Conservation (phyloP, 495 filamentous ascomycete genomes). For the Penicillium coprophilum region DNA sequence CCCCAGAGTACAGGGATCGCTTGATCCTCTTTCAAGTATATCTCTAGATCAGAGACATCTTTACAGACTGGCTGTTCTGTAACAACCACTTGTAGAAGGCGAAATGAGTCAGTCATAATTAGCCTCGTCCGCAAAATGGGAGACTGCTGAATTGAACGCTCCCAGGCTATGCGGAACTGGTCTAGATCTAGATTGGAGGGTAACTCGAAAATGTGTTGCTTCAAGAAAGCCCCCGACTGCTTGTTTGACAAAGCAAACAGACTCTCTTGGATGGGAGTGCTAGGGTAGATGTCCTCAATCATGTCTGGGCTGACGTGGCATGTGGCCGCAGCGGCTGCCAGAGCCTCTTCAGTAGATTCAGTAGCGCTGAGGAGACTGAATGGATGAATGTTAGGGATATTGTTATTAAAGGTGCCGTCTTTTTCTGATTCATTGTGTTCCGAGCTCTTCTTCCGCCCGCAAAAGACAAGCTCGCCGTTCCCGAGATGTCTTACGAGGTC, state of each 20-base stretch:
- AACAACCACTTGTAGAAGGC: constrained; percentile 49
- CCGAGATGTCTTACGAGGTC: constrained; percentile 14
- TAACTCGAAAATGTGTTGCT: constrained; percentile 27
- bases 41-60: constrained; percentile 28
- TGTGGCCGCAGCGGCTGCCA: background rate
- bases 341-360: too few species aligned
- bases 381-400: background rate
- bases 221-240: constrained; percentile 47
- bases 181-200: constrained; percentile 12
- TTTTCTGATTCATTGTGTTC: too few species aligned
- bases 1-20: constrained; percentile 42
- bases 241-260: constrained; percentile 17
- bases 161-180: constrained; percentile 42
- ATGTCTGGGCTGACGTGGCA: constrained; percentile 10
- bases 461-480: too few species aligned
- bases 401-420: too few species aligned
- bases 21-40: constrained; percentile 42
- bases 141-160: constrained; percentile 31
- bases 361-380: constrained; percentile 1
- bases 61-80: constrained; percentile 13
- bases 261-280: constrained; percentile 25
- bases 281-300: constrained; percentile 36
- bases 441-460: too few species aligned
- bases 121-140: constrained; percentile 48
- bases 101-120: constrained; percentile 36